phyloP scores from a whole-genome alignment of 2,329 filamentous ascomycete genomes.

The Xylariaceae sp. region DNA sequence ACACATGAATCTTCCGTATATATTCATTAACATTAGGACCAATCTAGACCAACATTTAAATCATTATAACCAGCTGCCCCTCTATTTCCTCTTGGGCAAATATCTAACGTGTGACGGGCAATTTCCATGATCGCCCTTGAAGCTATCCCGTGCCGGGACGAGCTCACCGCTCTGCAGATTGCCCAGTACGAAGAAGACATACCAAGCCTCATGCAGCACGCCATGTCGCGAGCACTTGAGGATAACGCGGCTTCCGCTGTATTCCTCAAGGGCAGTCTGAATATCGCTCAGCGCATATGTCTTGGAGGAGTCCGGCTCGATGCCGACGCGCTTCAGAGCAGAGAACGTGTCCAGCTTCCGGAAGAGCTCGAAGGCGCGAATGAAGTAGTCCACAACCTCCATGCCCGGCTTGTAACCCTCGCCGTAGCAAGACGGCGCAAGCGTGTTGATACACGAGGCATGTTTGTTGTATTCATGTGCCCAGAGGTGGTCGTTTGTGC shows the following conservation, averaged over 20 bases:
- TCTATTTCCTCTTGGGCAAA: conserved; percentile 33
- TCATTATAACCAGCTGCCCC: background rate
- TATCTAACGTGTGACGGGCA: conserved; percentile 37
- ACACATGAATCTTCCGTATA: too few relatives aligned
- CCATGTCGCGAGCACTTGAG: conserved; percentile 39
- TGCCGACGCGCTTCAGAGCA: conserved; percentile 35
- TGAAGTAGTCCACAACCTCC: conserved; percentile 43
- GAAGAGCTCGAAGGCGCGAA: conserved; percentile 39
- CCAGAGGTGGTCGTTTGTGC: conserved; percentile 50
- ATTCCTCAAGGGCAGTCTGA: conserved; percentile 37
- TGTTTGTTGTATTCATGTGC: conserved; percentile 68
- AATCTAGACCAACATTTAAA: background rate
- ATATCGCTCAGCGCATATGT: conserved; percentile 42
- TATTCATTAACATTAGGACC: background rate
- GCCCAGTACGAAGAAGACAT: conserved; percentile 48
- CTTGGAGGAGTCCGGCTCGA: conserved; percentile 32
- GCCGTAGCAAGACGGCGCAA: conserved; percentile 59
- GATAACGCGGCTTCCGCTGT: conserved; percentile 41
- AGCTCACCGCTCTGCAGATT: conserved; percentile 46
- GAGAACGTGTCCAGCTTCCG: conserved; percentile 39
- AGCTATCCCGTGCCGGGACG: conserved; percentile 37
- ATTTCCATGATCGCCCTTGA: conserved; percentile 36
- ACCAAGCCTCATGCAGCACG: conserved; percentile 48
- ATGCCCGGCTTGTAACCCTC: conserved; percentile 41
- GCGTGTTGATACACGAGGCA: conserved; percentile 66